Evolutionary conservation across 148 eudicot genomes (phyloP).

Genomic region (Oxyria digyna): DNA sequence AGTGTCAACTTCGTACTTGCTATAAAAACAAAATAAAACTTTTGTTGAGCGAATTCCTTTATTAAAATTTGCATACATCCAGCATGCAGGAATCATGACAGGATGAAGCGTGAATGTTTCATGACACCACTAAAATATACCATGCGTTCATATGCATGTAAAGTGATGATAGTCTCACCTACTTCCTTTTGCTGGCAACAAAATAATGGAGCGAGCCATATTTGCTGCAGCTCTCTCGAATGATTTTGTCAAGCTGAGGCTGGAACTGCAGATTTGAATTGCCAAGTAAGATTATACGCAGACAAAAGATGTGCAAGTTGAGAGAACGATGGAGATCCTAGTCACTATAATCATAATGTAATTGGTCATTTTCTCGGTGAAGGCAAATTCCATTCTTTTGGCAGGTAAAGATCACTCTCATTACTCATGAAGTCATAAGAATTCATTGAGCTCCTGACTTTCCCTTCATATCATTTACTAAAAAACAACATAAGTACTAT

Average conservation of each 20-base stretch:
- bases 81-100: neutral
- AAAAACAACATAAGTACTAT: neutral
- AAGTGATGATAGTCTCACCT: conserved; percentile 31
- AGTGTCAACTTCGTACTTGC: conserved; percentile 90
- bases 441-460: neutral
- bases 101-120: neutral
- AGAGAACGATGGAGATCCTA: neutral
- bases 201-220: conserved; percentile 82
- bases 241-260: conserved; percentile 75
- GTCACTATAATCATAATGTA: neutral
- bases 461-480: neutral
- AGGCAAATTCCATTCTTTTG: neutral
- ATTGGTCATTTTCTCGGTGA: neutral
- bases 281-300: neutral
- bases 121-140: neutral
- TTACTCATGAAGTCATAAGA: too few relatives aligned
- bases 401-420: neutral
- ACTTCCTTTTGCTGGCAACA: conserved; percentile 76
- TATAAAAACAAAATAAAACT: conserved; percentile 1
- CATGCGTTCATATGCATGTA: conserved; percentile 2
- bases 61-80: neutral
- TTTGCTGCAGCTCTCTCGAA: conserved; percentile 93
- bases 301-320: neutral
- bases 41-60: neutral
- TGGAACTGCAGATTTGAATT: conserved; percentile 51